Base-by-base conservation (phyloP, 768 basidiomycete species). In the Chalciporus pseudorubinellus region DNA sequence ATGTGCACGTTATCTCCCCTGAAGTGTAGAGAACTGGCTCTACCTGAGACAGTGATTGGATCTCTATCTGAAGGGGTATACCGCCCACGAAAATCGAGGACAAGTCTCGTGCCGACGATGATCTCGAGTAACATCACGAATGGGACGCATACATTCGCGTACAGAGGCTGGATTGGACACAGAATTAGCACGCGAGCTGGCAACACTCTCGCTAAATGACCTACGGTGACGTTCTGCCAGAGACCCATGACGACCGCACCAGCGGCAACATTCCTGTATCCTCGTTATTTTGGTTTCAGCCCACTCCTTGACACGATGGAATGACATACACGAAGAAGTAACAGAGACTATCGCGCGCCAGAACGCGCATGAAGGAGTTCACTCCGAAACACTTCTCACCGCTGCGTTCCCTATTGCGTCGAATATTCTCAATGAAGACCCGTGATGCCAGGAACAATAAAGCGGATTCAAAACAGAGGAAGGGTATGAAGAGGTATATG, bases 281-380 rank as follows among this genome's bases (percentile, higher is more conserved):
- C 2, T 31, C 29, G 12, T 13, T 4, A 11, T 8, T 31, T 31
- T 11, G 29, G 4, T 31, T 31, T 31, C 29, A 31, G 29, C 29
- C 26, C 13, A 12, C 12, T 31, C 10, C 26, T 31, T 3, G 24
- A 14, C 7, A 4, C 7, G 26, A 9, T 29, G 29, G 21, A 6
- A 19, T n/a, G n/a, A n/a, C n/a, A n/a, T n/a, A n/a, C 69, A 65
- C 53, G 53, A 67, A 63, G 20, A 67, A 69, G 48, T 70, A 69
- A n/a, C 63, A 60, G 13, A 69, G 48, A 20, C 67, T 70, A 31
- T 69, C 67, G 19, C 68, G 59, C 0, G 57, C 63, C 40, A 69
- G 36, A 39, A 69, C 33, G 26, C 29, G 26, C 44, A 65, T 47
- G 11, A 69, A 69, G 18, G 63, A 48, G 38, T 56, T 61, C 7